phyloP scores from a whole-genome alignment of 495 filamentous ascomycete genomes.

The Endocarpon pusillum region DNA sequence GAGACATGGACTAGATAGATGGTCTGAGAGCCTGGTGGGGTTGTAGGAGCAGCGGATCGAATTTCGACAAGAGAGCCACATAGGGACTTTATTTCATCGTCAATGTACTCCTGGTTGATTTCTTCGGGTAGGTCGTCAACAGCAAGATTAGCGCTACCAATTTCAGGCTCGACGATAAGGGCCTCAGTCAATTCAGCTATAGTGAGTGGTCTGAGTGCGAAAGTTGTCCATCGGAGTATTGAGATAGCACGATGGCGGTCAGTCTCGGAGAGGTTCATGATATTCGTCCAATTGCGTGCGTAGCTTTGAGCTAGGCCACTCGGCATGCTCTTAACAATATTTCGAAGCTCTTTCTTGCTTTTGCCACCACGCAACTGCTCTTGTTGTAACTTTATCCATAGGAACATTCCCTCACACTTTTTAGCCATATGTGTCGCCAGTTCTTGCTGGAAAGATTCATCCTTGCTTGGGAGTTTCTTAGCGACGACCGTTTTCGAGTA shows the following conservation, averaged over 20 bases:
- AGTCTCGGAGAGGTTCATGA: conserved; percentile 3
- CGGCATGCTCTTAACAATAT: conserved; percentile 8
- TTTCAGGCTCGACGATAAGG: conserved; percentile 2
- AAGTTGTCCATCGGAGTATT: conserved; percentile 14
- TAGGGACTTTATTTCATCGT: conserved; percentile 2
- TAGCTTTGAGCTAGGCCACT: conserved; percentile 6
- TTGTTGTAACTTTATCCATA: conserved; percentile 9
- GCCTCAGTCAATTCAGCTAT: conserved; percentile 12
- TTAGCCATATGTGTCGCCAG: conserved; percentile 5
- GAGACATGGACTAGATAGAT: neutral
- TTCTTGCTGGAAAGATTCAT: neutral
- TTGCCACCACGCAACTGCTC: conserved; percentile 7
- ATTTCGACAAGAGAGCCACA: neutral
- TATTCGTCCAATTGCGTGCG: conserved; percentile 4
- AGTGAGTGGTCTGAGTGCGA: conserved; percentile 13
- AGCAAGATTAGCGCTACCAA: conserved; percentile 4
- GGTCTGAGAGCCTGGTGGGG: neutral
- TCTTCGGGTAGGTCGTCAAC: conserved; percentile 8
- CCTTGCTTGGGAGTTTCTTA: conserved; percentile 6
- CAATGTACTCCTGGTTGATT: conserved; percentile 11
- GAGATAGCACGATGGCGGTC: conserved; percentile 6
- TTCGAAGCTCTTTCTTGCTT: conserved; percentile 2
- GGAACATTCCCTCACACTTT: conserved; percentile 13
- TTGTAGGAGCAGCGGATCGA: neutral
- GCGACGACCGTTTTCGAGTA: conserved; percentile 5